A percentile compares a stretch with the other conserved stretches of the same genome.
Conservation (phyloP, 257 asterid genomes). For the Anisodus tanguticus region DNA sequence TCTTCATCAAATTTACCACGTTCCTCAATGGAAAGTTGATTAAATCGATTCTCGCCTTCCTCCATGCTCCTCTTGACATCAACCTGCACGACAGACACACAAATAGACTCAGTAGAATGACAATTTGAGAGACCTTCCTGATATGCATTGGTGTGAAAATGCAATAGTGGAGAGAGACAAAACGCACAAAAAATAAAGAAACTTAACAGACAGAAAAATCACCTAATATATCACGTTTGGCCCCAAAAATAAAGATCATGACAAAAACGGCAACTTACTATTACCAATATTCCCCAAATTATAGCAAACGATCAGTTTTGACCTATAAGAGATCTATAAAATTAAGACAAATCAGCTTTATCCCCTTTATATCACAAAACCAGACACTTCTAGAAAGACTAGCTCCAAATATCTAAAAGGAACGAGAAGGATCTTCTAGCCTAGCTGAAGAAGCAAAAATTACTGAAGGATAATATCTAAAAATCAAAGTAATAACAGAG, state of each 20-base stretch:
- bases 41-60: conserved; percentile 79
- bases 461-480: neutral
- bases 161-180: neutral
- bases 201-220: neutral
- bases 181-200: neutral
- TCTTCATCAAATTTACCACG: conserved; percentile 99
- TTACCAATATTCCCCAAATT: neutral
- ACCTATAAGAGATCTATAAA: conserved; percentile 1
- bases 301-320: neutral
- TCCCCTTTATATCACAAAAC: neutral
- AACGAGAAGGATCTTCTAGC: neutral
- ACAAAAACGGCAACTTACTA: neutral
- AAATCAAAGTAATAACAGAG: neutral
- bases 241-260: neutral
- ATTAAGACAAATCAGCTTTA: neutral
- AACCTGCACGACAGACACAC: conserved; percentile 51
- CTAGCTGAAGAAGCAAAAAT: neutral
- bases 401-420: conserved; percentile 2
- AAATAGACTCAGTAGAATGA: neutral
- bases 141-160: conserved; percentile 21
- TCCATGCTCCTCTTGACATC: conserved; percentile 76
- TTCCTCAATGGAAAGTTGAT: conserved; percentile 87
- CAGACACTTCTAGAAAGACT: neutral
- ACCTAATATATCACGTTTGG: neutral
- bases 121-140: neutral